Percentiles rank a stretch among this genome's conserved stretches.
These are phyloP conservation scores for Rhizophora apiculata DNA, from an alignment of 345 rosid species.

Conservation along the genomic window DNA sequence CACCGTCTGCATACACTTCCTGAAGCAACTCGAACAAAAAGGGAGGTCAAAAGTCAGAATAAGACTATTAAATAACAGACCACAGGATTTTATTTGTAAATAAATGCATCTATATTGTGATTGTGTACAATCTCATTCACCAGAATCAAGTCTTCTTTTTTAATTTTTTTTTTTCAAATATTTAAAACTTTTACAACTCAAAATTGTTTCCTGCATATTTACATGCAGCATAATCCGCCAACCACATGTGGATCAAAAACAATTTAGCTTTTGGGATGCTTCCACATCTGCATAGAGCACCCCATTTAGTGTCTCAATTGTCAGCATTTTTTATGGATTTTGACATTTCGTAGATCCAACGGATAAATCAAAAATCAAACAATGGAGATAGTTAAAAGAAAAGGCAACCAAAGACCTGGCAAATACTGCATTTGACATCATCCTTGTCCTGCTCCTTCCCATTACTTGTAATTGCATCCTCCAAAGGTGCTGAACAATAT, in stretches of 20 bases:
- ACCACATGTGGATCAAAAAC: background rate
- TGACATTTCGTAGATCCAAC: background rate
- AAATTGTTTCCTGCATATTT: too few species aligned
- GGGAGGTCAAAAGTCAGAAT: too few species aligned
- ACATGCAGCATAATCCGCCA: background rate
- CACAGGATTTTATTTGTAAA: too few species aligned
- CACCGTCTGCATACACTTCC: conserved; percentile 82
- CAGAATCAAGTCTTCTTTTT: background rate
- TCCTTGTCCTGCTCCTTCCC: conserved; percentile 28
- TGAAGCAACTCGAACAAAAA: conserved; percentile 20
- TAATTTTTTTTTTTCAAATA: too few species aligned
- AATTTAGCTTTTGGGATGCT: background rate
- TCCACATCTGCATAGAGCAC: background rate
- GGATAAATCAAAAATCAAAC: background rate
- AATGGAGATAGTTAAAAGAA: background rate
- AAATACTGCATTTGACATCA: conserved; percentile 82
- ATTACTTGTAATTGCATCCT: conserved; percentile 24
- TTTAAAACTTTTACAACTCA: background rate
- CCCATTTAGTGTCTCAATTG: background rate
- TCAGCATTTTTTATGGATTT: background rate
- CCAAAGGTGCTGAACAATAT: conserved; percentile 37
- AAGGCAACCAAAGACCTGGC: conserved; percentile 56
- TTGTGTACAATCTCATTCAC: too few species aligned
- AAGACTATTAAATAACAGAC: too few species aligned
- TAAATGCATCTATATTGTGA: too few species aligned